phyloP scores from a whole-genome alignment of 306 rosid genomes.

The Vigna unguiculata region DNA sequence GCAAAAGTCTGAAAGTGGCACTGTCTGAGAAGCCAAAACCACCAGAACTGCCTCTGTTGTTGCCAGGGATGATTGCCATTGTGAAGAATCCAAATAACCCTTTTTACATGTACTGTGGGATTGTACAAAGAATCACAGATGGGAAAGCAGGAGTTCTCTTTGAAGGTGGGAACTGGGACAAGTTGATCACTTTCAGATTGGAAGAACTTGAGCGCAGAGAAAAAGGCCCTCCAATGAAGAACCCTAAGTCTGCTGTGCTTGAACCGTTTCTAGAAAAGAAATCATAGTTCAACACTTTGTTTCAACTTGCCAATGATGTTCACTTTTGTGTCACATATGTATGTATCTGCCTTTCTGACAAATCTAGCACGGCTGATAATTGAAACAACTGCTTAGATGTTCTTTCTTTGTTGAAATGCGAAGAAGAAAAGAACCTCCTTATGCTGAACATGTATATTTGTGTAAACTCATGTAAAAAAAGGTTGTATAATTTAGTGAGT shows the following conservation, averaged over 20 bases:
- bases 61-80: slow-evolving; percentile 82
- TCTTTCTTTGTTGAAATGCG: slow-evolving; percentile 1
- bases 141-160: slow-evolving; percentile 53
- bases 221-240: slow-evolving; percentile 94
- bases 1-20: slow-evolving; percentile 41
- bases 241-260: slow-evolving; percentile 65
- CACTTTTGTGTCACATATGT: slow-evolving; percentile 36
- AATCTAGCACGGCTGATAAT: slow-evolving; percentile 5
- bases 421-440: neutral
- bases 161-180: slow-evolving; percentile 58
- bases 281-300: slow-evolving; percentile 39
- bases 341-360: slow-evolving; percentile 8
- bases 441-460: slow-evolving; percentile 24
- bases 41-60: slow-evolving; percentile 57
- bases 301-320: slow-evolving; percentile 39
- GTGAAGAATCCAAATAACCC: slow-evolving; percentile 72
- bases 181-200: slow-evolving; percentile 75
- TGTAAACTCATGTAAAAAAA: neutral
- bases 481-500: slow-evolving; percentile 4
- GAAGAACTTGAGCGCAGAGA: slow-evolving; percentile 90
- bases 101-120: slow-evolving; percentile 75
- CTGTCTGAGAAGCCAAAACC: slow-evolving; percentile 64
- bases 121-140: slow-evolving; percentile 55
- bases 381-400: slow-evolving; percentile 5
- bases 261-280: slow-evolving; percentile 72